These are phyloP conservation scores for Knoxdaviesia capensis DNA, from an alignment of 2,329 filamentous ascomycete genomes.

Conservation along the genomic window DNA sequence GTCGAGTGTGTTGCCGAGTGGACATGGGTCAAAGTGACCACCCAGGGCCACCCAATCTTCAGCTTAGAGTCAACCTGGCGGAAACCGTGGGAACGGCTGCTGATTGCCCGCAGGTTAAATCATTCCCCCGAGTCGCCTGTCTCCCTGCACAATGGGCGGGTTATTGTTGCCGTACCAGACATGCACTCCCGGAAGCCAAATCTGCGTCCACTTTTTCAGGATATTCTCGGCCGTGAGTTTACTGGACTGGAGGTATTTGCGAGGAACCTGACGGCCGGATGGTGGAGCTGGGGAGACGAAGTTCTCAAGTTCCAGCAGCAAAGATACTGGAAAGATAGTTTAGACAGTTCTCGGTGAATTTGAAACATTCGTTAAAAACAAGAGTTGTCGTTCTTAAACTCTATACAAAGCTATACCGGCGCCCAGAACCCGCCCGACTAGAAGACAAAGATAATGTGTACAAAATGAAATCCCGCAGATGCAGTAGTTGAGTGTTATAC, in stretches of 20 bases:
- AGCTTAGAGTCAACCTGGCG: constrained; percentile 40
- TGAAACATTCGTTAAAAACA: too few relatives aligned
- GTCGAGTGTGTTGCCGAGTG: constrained; percentile 48
- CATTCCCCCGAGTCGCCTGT: constrained; percentile 8
- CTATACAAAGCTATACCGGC: too few relatives aligned
- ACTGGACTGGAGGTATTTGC: constrained; percentile 58
- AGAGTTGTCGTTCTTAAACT: too few relatives aligned
- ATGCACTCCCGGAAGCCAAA: constrained; percentile 64
- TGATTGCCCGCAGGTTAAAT: constrained; percentile 33
- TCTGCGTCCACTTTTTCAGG: constrained; percentile 37
- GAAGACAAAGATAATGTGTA: too few relatives aligned
- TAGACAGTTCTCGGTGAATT: too few relatives aligned
- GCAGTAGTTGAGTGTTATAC: too few relatives aligned
- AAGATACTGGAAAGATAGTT: neutral
- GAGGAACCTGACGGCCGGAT: constrained; percentile 50
- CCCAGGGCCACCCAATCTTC: constrained; percentile 41
- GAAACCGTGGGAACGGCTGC: constrained; percentile 57
- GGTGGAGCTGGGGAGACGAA: constrained; percentile 66
- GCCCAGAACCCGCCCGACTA: too few relatives aligned
- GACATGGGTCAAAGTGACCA: constrained; percentile 61
- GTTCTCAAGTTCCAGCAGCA: constrained; percentile 43
- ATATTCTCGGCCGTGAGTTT: constrained; percentile 29
- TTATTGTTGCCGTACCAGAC: constrained; percentile 53
- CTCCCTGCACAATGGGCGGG: constrained; percentile 19
- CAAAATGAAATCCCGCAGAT: too few relatives aligned